Evolutionary conservation across 2,329 filamentous ascomycete species (phyloP), one percentile per base, ranked within the genome.

Genomic region (Leptosphaerulina australis): DNA sequence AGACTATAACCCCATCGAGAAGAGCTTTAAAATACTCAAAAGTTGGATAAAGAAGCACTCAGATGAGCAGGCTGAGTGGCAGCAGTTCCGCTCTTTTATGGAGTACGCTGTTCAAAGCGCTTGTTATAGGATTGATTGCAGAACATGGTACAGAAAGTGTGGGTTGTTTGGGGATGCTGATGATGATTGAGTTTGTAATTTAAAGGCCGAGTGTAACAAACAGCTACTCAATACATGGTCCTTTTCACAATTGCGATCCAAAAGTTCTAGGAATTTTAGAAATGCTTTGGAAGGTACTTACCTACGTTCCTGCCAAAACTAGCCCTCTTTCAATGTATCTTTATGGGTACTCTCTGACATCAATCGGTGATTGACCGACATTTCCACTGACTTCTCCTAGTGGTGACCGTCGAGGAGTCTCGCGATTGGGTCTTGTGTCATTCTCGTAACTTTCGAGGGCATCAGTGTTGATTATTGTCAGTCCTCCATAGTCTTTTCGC

Each of bases 1-100:
- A 17, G 31, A 54, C 28, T 57, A 50, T 17, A 57, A 57, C 36
- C 50, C 54, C 15, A 51, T 57, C 33, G 36, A 57, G 45, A 18
- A 25, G 33, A 48, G n/a, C 10, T 57, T 57, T 29, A 40, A 47
- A 10, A 36, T 45, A 11, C 26, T 57, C 4, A 57, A 55, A 29
- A 37, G 44, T 21, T 57, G 34, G 48, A 55, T 31, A 12, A 33
- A 44, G 25, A 28, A 28, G 25, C 25, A 28, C 25, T 28, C 10
- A 28, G 25, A 28, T 28, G 25, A 28, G n/a, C 9, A 28, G 25
- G 25, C 10, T 28, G 10, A 28, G 25, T 28, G 10, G 25, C 10
- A 28, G 10, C 10, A 28, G 25, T 28, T 28, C n/a, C 10, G 9
- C 9, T 28, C 25, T 12, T 28, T 28, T 28, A 28, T 28, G 25